Evolutionary conservation across 768 basidiomycete genomes (phyloP), one percentile per base, ranked within the genome.

Genomic region (Tubosaeta sp.): DNA sequence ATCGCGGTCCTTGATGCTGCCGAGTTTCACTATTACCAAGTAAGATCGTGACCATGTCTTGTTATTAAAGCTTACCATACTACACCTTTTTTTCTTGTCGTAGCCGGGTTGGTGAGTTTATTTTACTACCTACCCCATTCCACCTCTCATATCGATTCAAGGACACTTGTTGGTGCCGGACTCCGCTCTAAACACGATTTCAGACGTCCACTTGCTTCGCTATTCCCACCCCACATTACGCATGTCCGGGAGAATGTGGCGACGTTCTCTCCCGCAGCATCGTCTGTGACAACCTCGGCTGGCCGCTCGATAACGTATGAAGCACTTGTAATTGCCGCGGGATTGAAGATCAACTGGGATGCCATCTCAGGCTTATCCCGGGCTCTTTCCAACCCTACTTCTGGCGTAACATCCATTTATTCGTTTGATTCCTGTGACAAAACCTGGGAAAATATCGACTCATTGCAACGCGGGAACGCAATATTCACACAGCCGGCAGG

Each of bases 401-500:
- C 88, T 2, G 86, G 88, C 3, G 94, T 99, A 31, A 91, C 92
- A 8, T 88, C 89, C 9, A 97, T 97, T 55, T 97, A 97, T 72
- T 88, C 88, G 1, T 91, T 91, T 68, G 81, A 88, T 49, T 87
- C 90, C 6, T 90, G 87, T 63, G 92, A 97, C 72, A 94, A 92
- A 70, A 82, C 83, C 14, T 95, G 91, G 91, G 70, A 76, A 38
- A 85, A 93, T 60, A 85, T 97, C 42, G 82, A 91, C 53, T 76
- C 76, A 12, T 77, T 93, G 51, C 80, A 86, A 33, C 72, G 76
- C 2, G 94, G 95, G 12, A 82, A 85, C 48, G 94, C 94, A 5
- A 79, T 98, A 59, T 99, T 98, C 73, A 97, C 95, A 0, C 95
- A 98, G 62, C 95, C 95, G 33, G 82, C 87, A 13, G 93, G 95